A percentile compares a stretch with the other conserved stretches of the same genome.
Conservation (phyloP, 1,284 basidiomycete species). For the Trichosporon sp. region DNA sequence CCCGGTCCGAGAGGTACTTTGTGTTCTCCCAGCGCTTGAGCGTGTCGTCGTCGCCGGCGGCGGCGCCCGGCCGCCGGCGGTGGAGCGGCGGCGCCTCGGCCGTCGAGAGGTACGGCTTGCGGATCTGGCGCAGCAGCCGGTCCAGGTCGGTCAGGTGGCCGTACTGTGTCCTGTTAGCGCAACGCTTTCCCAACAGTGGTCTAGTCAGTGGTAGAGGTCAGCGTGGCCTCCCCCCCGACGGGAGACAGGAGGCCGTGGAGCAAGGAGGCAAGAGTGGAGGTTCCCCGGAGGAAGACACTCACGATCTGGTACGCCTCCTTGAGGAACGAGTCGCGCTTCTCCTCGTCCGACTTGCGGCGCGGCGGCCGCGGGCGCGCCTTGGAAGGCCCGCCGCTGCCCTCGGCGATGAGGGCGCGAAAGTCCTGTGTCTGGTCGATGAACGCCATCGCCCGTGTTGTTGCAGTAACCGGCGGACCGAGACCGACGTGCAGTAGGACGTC, state of each 20-base stretch:
- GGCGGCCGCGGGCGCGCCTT: not conserved
- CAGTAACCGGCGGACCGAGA: not conserved
- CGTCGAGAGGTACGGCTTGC: constrained; percentile 47
- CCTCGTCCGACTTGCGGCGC: constrained; percentile 7
- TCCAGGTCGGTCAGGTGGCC: constrained; percentile 39
- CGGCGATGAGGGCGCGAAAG: constrained; percentile 23
- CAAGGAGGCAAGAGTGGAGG: not conserved
- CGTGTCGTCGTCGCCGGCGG: constrained; percentile 13
- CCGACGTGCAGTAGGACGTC: not conserved
- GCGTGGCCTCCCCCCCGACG: no score
- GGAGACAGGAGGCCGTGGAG: not conserved
- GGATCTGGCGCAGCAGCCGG: constrained; percentile 36
- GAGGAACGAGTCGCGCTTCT: constrained; percentile 39
- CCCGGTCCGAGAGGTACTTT: constrained; percentile 53
- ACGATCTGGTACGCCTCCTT: constrained; percentile 49
- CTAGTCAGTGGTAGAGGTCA: not conserved
- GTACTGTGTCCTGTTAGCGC: constrained; percentile 30
- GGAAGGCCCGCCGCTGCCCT: constrained; percentile 12
- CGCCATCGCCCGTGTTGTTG: constrained; percentile 12
- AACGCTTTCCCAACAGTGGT: not conserved
- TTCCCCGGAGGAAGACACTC: constrained; percentile 8
- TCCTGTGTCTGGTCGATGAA: constrained; percentile 27
- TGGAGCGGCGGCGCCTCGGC: constrained; percentile 33
- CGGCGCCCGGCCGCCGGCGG: constrained; percentile 15
- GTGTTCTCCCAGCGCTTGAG: constrained; percentile 44